These are phyloP conservation scores for Puccinia coronata DNA, from an alignment of 1,284 basidiomycete species.

Conservation along the genomic window DNA sequence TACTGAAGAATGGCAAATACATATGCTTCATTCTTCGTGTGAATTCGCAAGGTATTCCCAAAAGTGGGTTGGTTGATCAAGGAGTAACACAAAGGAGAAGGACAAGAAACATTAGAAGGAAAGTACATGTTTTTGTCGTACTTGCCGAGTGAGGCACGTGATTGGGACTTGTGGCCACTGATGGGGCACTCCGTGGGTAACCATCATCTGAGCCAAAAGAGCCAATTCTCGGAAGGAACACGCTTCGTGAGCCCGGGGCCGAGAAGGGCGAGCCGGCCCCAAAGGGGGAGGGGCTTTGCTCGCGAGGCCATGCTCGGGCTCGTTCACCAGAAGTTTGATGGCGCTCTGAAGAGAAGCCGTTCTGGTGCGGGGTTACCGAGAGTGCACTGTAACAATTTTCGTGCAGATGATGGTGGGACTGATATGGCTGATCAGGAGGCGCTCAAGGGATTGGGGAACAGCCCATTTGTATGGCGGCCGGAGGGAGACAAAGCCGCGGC, in stretches of 20 bases:
- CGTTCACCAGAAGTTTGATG: conserved; percentile 59
- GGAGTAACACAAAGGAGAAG: background rate
- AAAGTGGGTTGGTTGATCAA: conserved; percentile 1
- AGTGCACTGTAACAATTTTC: background rate
- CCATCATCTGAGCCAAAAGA: conserved; percentile 54
- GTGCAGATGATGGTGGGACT: conserved; percentile 57
- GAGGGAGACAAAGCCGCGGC: conserved; percentile 45
- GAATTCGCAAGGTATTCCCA: background rate
- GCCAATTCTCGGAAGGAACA: conserved; percentile 64
- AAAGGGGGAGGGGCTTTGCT: conserved; percentile 47
- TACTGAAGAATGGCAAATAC: too few species aligned
- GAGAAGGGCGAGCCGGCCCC: conserved; percentile 66
- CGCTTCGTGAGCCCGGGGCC: conserved; percentile 67
- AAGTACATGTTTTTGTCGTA: too few species aligned
- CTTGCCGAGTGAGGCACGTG: background rate
- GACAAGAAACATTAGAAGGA: background rate
- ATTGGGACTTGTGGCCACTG: conserved; percentile 50
- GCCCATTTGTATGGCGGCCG: background rate
- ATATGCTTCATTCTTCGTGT: background rate
- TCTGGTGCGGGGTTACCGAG: conserved; percentile 8
- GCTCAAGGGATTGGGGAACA: conserved; percentile 5
- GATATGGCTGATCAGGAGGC: conserved; percentile 60
- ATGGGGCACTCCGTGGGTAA: conserved; percentile 50
- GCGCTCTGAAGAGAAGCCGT: conserved; percentile 31
- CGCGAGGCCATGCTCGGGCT: conserved; percentile 62